Evolutionary conservation across 129 eudicot genomes (phyloP).

Genomic region (carrot (Daucus carota)): DNA sequence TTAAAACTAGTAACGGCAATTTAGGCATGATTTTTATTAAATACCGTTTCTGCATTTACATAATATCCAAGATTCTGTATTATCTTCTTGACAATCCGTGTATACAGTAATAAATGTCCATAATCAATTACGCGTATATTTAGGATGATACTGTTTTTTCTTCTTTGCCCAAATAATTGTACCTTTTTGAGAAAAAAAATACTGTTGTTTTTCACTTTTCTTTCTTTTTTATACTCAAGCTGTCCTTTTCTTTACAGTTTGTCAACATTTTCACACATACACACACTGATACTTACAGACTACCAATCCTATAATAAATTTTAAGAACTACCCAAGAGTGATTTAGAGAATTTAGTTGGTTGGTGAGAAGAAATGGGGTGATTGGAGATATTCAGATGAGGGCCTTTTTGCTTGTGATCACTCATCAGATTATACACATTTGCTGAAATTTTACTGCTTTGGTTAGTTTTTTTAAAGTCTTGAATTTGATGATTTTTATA

Average conservation of each 20-base stretch:
- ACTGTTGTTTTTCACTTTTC: neutral
- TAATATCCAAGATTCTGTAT: neutral
- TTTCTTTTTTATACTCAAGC: neutral
- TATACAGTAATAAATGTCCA: neutral
- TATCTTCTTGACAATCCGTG: neutral
- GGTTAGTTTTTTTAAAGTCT: slow-evolving; percentile 35
- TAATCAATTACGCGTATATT: neutral
- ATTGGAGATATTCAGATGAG: slow-evolving; percentile 23
- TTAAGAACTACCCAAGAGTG: slow-evolving; percentile 17
- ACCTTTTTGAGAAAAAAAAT: neutral
- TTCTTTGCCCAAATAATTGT: neutral
- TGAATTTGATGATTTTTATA: neutral
- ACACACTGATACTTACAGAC: slow-evolving; percentile 30
- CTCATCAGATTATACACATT: slow-evolving; percentile 26
- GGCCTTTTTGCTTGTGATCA: slow-evolving; percentile 35
- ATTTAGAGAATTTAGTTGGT: neutral
- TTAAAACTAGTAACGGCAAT: neutral
- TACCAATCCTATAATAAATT: slow-evolving; percentile 23
- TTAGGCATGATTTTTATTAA: neutral
- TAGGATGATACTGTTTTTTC: neutral
- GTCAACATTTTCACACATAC: slow-evolving; percentile 9
- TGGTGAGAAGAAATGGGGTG: slow-evolving; percentile 31
- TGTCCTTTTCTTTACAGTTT: slow-evolving; percentile 14
- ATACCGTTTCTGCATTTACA: neutral
- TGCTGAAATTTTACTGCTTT: slow-evolving; percentile 18